A percentile compares a stretch with the other conserved stretches of the same genome.
These are phyloP conservation scores for Sporothrix brasiliensis DNA, from an alignment of 2,329 filamentous ascomycete species.

Conservation along the genomic window DNA sequence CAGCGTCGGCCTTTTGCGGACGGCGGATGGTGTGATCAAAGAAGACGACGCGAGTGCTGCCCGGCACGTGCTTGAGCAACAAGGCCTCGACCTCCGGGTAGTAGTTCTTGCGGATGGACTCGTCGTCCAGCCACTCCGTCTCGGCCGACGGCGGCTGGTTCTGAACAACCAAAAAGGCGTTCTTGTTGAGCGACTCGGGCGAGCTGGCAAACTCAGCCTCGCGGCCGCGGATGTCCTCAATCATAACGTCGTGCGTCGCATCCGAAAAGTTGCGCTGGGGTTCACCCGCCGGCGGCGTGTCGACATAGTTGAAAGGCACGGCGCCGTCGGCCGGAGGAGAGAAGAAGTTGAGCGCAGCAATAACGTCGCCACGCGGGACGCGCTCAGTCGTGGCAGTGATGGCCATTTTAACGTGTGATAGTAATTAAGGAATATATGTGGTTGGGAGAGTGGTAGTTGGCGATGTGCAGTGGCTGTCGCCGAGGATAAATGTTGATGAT, in stretches of 20 bases:
- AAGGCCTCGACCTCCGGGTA: constrained; percentile 82
- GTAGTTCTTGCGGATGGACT: constrained; percentile 69
- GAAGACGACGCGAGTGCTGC: constrained; percentile 66
- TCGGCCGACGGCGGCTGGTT: constrained; percentile 60
- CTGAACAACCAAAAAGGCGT: constrained; percentile 69
- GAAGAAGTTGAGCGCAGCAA: constrained; percentile 68
- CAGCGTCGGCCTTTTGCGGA: constrained; percentile 55
- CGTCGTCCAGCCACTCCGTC: constrained; percentile 67
- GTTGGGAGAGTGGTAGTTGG: neutral
- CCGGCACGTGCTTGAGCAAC: constrained; percentile 67
- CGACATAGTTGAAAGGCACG: constrained; percentile 68
- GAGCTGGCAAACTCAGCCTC: constrained; percentile 50
- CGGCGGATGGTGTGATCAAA: constrained; percentile 92
- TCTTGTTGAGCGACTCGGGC: constrained; percentile 41
- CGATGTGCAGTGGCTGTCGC: too few relatives aligned
- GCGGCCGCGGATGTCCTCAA: constrained; percentile 73
- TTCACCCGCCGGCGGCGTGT: constrained; percentile 61
- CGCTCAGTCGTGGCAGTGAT: constrained; percentile 43
- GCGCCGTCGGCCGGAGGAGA: constrained; percentile 61
- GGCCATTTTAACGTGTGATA: constrained; percentile 17
- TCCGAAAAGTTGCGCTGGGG: constrained; percentile 67
- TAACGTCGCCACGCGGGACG: constrained; percentile 62
- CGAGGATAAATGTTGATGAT: neutral
- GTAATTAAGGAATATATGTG: neutral
- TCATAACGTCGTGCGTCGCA: constrained; percentile 53